phyloP scores from a whole-genome alignment of 208 protist genomes.

The Histomonas meleagridis region DNA sequence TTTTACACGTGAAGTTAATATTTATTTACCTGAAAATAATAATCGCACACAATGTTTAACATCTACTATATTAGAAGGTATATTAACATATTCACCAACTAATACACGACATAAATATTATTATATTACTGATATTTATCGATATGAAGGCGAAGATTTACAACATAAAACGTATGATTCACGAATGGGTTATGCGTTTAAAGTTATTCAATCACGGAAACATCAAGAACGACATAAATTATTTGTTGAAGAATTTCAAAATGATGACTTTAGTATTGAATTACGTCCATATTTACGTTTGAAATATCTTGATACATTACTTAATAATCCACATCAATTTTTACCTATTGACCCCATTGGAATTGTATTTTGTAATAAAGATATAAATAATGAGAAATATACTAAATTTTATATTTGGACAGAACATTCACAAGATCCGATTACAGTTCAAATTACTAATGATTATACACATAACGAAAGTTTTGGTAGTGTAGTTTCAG shows the following conservation, averaged over 20 bases:
- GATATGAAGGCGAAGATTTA: not conserved
- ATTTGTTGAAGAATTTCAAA: not conserved
- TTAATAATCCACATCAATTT: not conserved
- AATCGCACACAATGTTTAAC: not conserved
- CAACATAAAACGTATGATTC: not conserved
- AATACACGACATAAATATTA: not conserved
- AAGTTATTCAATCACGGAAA: not conserved
- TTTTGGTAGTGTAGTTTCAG: too few relatives aligned
- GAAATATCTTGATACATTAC: not conserved
- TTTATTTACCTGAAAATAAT: not conserved
- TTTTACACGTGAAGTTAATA: not conserved
- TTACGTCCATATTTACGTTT: not conserved
- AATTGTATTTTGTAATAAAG: not conserved
- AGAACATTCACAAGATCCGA: not conserved
- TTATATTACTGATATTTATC: not conserved
- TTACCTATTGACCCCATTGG: not conserved
- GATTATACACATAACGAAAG: too few relatives aligned
- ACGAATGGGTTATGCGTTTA: not conserved
- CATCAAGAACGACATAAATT: not conserved
- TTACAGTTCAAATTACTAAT: not conserved
- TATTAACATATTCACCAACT: not conserved
- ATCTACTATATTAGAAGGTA: not conserved
- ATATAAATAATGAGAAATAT: not conserved
- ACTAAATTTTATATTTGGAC: not conserved
- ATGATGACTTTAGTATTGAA: not conserved